Evolutionary conservation across 129 eudicot genomes (phyloP), one percentile per base, ranked within the genome.

Genomic region (Pulicaria dysenterica): DNA sequence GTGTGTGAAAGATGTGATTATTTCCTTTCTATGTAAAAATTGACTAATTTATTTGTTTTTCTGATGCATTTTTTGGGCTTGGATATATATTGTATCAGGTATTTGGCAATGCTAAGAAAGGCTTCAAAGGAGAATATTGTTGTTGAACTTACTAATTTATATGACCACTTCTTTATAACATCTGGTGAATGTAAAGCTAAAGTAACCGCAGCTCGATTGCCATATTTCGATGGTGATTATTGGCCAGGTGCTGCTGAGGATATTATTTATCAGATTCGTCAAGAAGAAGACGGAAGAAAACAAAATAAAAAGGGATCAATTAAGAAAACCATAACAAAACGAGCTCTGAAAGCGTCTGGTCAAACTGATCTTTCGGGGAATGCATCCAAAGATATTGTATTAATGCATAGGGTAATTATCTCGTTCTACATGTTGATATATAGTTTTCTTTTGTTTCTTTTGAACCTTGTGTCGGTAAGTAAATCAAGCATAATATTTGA

Each of bases 241-340:
- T 93, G 96, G 96, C 98, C 98, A 39, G 98, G 96, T 73, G 98
- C 98, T 50, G 98, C 98, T 0, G 98, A 93, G 86, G 98, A 93
- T 78, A 90, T 90, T 65, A 84, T 93, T 48, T 71, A 74, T 78
- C 92, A 87, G 81, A 78, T 93, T 64, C 86, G 85, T 44, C 95
- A 90, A 81, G 98, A 89, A 70, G 96, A 90, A 40, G 95, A 90
- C 56, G 96, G 88, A 36, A 84, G 83, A 76, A 90, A 90, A 73
- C 89, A 56, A 59, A 73, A 77, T 54, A 90, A 87, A 80, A 90
- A 86, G 79, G 98, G 98, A 47, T 55, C 72, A 2, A 74, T 71
- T 6, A 90, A 90, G 48, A 93, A 88, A 75, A 61, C 82, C 36
- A 67, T 93, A 8, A 85, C 96, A 53, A 90, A 90, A 72, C 80